phyloP scores from a whole-genome alignment of 257 asterid species.

The Datura wrightii region DNA sequence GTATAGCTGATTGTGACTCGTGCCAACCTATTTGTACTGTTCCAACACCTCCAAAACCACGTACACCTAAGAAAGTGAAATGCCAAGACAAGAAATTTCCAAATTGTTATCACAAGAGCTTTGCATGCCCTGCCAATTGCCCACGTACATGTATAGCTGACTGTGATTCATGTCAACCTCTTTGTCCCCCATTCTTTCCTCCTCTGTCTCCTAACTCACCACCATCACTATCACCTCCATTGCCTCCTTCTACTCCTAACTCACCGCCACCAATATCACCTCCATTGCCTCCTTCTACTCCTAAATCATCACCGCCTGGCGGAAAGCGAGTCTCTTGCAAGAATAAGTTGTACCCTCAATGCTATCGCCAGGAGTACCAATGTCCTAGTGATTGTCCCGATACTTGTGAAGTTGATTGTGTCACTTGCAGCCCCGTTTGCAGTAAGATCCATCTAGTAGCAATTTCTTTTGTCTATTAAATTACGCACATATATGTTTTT shows the following conservation, averaged over 20 bases:
- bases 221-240: not conserved
- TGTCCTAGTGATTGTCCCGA: slow-evolving; percentile 64
- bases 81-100: slow-evolving; percentile 37
- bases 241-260: not conserved
- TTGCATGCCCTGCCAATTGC: slow-evolving; percentile 39
- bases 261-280: not conserved
- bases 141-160: slow-evolving; percentile 41
- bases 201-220: not conserved
- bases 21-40: slow-evolving; percentile 56
- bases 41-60: slow-evolving; percentile 34
- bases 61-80: slow-evolving; percentile 37
- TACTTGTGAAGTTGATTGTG: slow-evolving; percentile 64
- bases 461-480: not conserved
- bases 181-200: not conserved
- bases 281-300: not conserved
- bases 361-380: slow-evolving; percentile 46
- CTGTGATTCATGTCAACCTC: slow-evolving; percentile 42
- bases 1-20: slow-evolving; percentile 52
- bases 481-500: too few species aligned
- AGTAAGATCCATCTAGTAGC: slow-evolving; percentile 45
- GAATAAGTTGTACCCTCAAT: slow-evolving; percentile 46
- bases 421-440: slow-evolving; percentile 72
- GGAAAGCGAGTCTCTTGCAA: slow-evolving; percentile 59
- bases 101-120: slow-evolving; percentile 39
- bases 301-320: slow-evolving; percentile 23